Conservation (phyloP, 2,329 filamentous ascomycete genomes). For the Dothistroma pini region DNA sequence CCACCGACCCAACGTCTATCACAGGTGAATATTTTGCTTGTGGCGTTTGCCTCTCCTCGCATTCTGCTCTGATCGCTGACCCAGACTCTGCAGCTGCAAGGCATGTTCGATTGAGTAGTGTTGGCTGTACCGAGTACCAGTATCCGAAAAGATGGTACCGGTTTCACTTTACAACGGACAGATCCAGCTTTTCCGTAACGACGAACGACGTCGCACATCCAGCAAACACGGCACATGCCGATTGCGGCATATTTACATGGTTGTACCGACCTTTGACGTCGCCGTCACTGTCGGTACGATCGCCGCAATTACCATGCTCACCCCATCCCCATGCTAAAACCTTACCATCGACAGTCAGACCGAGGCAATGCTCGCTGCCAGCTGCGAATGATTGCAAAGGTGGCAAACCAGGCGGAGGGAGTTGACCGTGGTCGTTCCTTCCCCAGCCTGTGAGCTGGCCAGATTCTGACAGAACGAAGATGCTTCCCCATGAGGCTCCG, state of each 20-base stretch:
- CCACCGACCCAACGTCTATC: slow-evolving; percentile 73
- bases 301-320: slow-evolving; percentile 94
- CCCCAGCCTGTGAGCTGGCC: slow-evolving; percentile 71
- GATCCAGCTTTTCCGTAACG: slow-evolving; percentile 37
- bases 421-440: slow-evolving; percentile 77
- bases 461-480: slow-evolving; percentile 65
- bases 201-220: slow-evolving; percentile 91
- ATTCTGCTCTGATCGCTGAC: slow-evolving; percentile 19
- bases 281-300: slow-evolving; percentile 55
- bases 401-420: slow-evolving; percentile 62
- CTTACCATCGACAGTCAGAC: slow-evolving; percentile 59
- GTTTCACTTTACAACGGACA: background rate
- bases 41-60: background rate
- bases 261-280: slow-evolving; percentile 69
- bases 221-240: slow-evolving; percentile 65
- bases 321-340: slow-evolving; percentile 94
- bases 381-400: slow-evolving; percentile 62
- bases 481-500: slow-evolving; percentile 74
- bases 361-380: slow-evolving; percentile 88
- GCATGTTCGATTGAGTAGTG: slow-evolving; percentile 37
- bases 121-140: background rate
- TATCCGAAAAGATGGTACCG: background rate
- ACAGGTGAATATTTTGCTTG: slow-evolving; percentile 49
- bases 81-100: slow-evolving; percentile 32
- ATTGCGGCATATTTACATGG: slow-evolving; percentile 54